A percentile compares a stretch with the other conserved stretches of the same genome.
phyloP scores from a whole-genome alignment of 768 basidiomycete genomes.

The Rubroboletus pulcherrimus region DNA sequence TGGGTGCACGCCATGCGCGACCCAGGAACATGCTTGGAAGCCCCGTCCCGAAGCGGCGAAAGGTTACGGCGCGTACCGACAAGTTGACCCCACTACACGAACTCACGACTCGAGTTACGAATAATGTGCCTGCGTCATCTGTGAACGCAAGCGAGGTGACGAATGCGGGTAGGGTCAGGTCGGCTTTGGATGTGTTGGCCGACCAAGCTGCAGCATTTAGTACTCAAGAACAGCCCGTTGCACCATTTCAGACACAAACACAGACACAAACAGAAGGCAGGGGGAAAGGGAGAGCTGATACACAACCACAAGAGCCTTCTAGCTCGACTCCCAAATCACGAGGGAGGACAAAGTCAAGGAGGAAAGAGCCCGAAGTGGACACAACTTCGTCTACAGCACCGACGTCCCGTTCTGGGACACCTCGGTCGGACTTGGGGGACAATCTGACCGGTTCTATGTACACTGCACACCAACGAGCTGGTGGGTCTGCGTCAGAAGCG shows the following conservation, averaged over 20 bases:
- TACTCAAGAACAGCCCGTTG: constrained; percentile 30
- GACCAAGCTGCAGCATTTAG: constrained; percentile 64
- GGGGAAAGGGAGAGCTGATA: constrained; percentile 17
- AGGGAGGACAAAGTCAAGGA: constrained; percentile 8
- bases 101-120: neutral
- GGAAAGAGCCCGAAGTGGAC: constrained; percentile 5
- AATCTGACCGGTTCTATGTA: neutral
- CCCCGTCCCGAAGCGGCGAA: constrained; percentile 40
- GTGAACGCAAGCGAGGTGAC: neutral
- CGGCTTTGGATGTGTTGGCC: constrained; percentile 69
- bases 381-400: neutral
- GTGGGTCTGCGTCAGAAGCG: constrained; percentile 5
- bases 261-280: constrained; percentile 14
- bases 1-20: constrained; percentile 29
- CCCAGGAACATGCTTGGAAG: constrained; percentile 27
- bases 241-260: neutral
- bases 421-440: constrained; percentile 13
- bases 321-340: constrained; percentile 2
- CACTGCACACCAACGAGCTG: neutral
- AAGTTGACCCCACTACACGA: constrained; percentile 9
- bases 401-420: constrained; percentile 15
- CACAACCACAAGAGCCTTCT: constrained; percentile 2
- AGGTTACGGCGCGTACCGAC: constrained; percentile 13
- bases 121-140: neutral
- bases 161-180: constrained; percentile 32